These are phyloP conservation scores for Gastrolobium bilobum DNA, from an alignment of 306 rosid genomes.

Conservation along the genomic window DNA sequence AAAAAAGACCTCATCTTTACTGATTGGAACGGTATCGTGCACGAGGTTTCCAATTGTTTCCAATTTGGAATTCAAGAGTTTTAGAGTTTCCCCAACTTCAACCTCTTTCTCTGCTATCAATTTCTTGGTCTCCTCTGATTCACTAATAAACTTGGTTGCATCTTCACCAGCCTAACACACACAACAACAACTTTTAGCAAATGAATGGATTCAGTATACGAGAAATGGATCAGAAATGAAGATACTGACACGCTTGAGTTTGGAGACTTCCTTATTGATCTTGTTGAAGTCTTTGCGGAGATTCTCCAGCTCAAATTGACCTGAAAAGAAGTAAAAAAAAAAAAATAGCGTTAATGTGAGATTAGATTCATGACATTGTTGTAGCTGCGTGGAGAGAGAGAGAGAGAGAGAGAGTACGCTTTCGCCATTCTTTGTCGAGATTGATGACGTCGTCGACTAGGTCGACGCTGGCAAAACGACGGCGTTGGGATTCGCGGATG, in stretches of 20 bases:
- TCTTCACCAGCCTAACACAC: constrained; percentile 66
- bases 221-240: neutral
- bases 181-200: neutral
- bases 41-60: constrained; percentile 89
- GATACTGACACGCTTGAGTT: constrained; percentile 67
- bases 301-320: constrained; percentile 79
- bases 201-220: neutral
- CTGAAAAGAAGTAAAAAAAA: constrained; percentile 29
- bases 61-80: constrained; percentile 68
- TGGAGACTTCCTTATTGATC: constrained; percentile 79
- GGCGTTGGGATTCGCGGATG: constrained; percentile 94
- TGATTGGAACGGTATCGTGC: constrained; percentile 87
- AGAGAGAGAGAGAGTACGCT: constrained; percentile 59
- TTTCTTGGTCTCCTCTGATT: constrained; percentile 74
- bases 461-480: constrained; percentile 86
- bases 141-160: constrained; percentile 62
- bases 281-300: constrained; percentile 82
- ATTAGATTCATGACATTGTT: neutral
- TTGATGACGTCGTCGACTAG: constrained; percentile 79
- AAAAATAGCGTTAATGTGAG: neutral
- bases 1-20: constrained; percentile 75
- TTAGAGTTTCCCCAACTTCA: constrained; percentile 71
- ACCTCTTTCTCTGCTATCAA: constrained; percentile 74
- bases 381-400: neutral
- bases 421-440: constrained; percentile 94